Evolutionary conservation across 257 asterid genomes (phyloP).

Genomic region (Rhazya stricta): DNA sequence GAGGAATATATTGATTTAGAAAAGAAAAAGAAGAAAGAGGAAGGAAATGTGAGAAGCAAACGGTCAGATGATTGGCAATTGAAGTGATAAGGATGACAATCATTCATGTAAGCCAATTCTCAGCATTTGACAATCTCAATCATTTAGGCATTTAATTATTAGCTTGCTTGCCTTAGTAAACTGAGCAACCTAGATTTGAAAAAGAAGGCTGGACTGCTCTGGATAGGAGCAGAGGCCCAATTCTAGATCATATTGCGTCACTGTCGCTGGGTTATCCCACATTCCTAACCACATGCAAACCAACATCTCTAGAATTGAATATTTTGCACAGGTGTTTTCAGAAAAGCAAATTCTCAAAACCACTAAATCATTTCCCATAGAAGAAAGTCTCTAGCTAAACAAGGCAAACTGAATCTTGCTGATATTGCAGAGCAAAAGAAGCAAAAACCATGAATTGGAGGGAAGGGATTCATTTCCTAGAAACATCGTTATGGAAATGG

Average conservation of each 20-base stretch:
- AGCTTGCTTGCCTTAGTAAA: constrained; percentile 16
- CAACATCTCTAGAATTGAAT: no score
- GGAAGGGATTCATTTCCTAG: no score
- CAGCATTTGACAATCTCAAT: constrained; percentile 4
- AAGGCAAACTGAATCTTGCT: not conserved
- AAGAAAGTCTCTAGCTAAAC: not conserved
- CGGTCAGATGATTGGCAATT: no score
- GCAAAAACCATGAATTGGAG: not conserved
- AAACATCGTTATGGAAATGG: not conserved
- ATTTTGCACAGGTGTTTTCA: not conserved
- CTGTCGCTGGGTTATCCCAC: not conserved
- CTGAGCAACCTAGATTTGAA: constrained; percentile 3
- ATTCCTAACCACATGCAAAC: not conserved
- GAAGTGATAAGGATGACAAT: not conserved
- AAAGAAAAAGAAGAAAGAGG: not conserved
- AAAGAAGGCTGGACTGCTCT: not conserved
- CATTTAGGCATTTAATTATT: not conserved
- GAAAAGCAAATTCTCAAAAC: not conserved
- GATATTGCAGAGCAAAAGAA: not conserved
- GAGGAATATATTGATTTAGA: no score
- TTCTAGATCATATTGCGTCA: not conserved
- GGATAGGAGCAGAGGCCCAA: not conserved
- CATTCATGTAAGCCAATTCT: not conserved
- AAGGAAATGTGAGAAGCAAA: constrained; percentile 6
- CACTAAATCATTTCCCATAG: not conserved